Base-by-base conservation (phyloP, 345 rosid species). In the Iberis pinnata region DNA sequence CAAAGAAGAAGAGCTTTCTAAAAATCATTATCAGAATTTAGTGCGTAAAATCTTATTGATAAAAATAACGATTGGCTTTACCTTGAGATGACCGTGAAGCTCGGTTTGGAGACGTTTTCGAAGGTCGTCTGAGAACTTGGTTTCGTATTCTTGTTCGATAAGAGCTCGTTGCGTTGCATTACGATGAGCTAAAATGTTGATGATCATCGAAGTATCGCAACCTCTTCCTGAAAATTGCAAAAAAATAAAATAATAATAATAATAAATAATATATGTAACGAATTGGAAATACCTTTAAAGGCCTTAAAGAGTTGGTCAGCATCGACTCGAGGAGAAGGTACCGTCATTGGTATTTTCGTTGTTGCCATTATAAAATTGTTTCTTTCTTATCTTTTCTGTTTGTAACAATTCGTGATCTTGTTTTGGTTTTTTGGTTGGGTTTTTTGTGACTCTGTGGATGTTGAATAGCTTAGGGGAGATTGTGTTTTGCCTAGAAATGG, bases 21-120 rank as follows among this genome's bases (percentile, higher is more conserved):
- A n/a, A 61, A 17, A 31, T 14, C 6, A 2, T 22, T 22, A 2
- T 22, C 25, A 29, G 10, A 29, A 29, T 29, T 12, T 4, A n/a
- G 8, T 10, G 15, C 0, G 11, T n/a, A 16, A 14, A 6, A 18
- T 22, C 16, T 20, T 37, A 12, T 36, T n/a, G 35, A 14, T 12
- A 17, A 20, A 51, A 12, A 10, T 33, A 43, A 25, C 1, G 12
- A 32, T 42, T 50, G 53, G 6, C 1, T 18, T 5, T 63, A 76
- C 92, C 87, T 77, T 80, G 36, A 83, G 67, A 56, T 80, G 60
- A 24, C 87, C 87, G 9, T 65, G 80, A 29, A 83, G 84, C 74
- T 83, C 85, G 0, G 74, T 65, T 33, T 79, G 56, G 13, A 83
- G 61, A 19, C 76, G 76, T 61, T 78, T 80, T 0, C 58, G 50